These are phyloP conservation scores for Skeletonema potamos DNA, from an alignment of 108 stramenopile species.

Conservation along the genomic window DNA sequence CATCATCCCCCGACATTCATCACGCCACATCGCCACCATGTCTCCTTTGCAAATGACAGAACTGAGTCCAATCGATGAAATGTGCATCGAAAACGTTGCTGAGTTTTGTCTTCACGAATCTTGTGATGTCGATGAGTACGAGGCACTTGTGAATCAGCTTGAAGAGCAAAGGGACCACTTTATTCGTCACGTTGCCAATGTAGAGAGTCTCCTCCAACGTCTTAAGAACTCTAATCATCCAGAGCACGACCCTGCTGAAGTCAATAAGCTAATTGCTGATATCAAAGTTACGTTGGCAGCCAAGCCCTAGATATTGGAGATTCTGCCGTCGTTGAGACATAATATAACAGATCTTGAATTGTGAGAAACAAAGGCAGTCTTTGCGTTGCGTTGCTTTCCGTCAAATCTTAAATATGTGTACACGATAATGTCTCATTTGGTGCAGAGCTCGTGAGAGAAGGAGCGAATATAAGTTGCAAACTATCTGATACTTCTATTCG, in stretches of 20 bases:
- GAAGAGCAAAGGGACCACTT: constrained; percentile 41
- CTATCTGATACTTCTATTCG: too few relatives aligned
- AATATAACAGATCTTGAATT: too few relatives aligned
- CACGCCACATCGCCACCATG: background rate
- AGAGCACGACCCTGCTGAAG: constrained; percentile 26
- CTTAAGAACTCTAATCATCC: constrained; percentile 39
- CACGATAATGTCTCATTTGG: too few relatives aligned
- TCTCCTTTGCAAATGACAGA: constrained; percentile 12
- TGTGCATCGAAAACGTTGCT: constrained; percentile 56
- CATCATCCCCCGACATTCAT: background rate
- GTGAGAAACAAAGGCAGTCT: too few relatives aligned
- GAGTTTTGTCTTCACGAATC: constrained; percentile 51
- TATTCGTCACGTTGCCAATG: constrained; percentile 33
- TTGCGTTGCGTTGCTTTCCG: too few relatives aligned
- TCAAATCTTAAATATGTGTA: too few relatives aligned
- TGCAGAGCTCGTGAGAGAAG: too few relatives aligned
- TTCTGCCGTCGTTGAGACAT: too few relatives aligned
- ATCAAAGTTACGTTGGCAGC: constrained; percentile 16
- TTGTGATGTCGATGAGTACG: constrained; percentile 52
- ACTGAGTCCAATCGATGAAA: constrained; percentile 48
- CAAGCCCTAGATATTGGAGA: too few relatives aligned
- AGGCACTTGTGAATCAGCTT: constrained; percentile 53
- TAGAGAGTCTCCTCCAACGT: constrained; percentile 28
- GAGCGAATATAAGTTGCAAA: too few relatives aligned
- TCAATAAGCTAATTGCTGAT: constrained; percentile 12